phyloP scores from a whole-genome alignment of 2,329 filamentous ascomycete species.

The Colletotrichum noveboracense region DNA sequence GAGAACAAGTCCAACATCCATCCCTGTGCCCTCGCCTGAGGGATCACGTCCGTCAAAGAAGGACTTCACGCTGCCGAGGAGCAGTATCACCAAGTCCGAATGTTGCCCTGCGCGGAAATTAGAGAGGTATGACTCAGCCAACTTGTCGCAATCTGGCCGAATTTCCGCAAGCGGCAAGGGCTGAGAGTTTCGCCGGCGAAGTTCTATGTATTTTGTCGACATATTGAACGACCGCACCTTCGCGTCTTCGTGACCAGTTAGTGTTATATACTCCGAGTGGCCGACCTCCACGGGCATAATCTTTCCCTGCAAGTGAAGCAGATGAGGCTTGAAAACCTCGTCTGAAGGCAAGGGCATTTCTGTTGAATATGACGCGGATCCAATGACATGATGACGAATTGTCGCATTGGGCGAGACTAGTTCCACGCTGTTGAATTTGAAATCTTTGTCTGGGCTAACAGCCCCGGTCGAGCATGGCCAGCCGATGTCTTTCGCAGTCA shows the following conservation, averaged over 20 bases:
- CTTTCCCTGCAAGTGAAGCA: background rate
- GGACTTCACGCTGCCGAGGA: background rate
- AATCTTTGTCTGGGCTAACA: background rate
- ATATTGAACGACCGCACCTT: background rate
- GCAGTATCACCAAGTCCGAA: background rate
- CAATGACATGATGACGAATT: background rate
- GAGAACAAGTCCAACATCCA: background rate
- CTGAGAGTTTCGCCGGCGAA: fast-evolving
- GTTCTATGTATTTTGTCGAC: background rate
- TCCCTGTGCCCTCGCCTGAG: background rate
- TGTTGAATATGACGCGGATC: background rate
- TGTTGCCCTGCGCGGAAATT: fast-evolving
- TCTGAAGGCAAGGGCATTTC: background rate
- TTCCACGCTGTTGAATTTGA: background rate
- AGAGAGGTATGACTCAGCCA: background rate
- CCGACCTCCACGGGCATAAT: background rate
- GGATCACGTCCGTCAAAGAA: background rate
- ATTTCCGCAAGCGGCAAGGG: background rate
- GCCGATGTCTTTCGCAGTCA: background rate
- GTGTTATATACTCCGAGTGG: background rate
- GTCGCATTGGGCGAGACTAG: background rate
- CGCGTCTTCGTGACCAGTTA: background rate
- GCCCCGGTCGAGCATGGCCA: background rate
- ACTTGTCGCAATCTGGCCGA: background rate
- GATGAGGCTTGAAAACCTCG: background rate